Evolutionary conservation across 2,329 filamentous ascomycete species (phyloP).

Genomic region (Onygenales sp.): DNA sequence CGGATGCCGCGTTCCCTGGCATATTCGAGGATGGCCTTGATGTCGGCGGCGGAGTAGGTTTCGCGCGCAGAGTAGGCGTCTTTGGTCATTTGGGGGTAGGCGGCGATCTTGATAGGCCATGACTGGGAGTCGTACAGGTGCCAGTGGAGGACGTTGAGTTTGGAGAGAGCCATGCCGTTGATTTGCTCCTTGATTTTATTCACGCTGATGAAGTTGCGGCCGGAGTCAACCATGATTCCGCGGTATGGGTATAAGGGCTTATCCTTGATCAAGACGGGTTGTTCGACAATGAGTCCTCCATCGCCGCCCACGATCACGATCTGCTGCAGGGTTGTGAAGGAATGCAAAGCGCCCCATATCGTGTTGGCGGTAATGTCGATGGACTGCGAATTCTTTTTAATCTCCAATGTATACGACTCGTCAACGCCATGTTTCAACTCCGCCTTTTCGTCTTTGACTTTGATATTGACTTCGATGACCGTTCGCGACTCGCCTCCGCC

Average conservation of each 20-base stretch:
- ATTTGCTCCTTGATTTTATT: constrained; percentile 46
- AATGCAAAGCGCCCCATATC: constrained; percentile 46
- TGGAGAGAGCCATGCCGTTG: constrained; percentile 46
- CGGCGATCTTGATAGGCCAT: constrained; percentile 43
- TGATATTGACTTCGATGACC: constrained; percentile 38
- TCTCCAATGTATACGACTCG: constrained; percentile 45
- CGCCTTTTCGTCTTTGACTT: constrained; percentile 36
- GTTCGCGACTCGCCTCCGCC: constrained; percentile 12
- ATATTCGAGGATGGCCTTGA: constrained; percentile 40
- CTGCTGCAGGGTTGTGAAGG: constrained; percentile 49
- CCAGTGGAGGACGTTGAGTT: constrained; percentile 51
- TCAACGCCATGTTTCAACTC: constrained; percentile 48
- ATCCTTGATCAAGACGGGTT: constrained; percentile 44
- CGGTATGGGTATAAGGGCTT: constrained; percentile 44
- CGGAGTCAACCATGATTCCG: constrained; percentile 47
- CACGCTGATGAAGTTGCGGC: constrained; percentile 45
- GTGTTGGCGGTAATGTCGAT: constrained; percentile 42
- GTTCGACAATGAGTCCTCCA: constrained; percentile 40
- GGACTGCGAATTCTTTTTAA: constrained; percentile 28
- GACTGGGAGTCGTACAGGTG: constrained; percentile 48
- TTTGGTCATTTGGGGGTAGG: constrained; percentile 44
- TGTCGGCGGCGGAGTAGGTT: constrained; percentile 34
- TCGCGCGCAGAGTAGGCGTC: constrained; percentile 46
- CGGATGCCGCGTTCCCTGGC: constrained; percentile 48
- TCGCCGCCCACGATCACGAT: constrained; percentile 41